Percentiles rank a stretch among this genome's conserved stretches.
Evolutionary conservation across 2,329 filamentous ascomycete species (phyloP).

Genomic region (Grosmannia huntii): DNA sequence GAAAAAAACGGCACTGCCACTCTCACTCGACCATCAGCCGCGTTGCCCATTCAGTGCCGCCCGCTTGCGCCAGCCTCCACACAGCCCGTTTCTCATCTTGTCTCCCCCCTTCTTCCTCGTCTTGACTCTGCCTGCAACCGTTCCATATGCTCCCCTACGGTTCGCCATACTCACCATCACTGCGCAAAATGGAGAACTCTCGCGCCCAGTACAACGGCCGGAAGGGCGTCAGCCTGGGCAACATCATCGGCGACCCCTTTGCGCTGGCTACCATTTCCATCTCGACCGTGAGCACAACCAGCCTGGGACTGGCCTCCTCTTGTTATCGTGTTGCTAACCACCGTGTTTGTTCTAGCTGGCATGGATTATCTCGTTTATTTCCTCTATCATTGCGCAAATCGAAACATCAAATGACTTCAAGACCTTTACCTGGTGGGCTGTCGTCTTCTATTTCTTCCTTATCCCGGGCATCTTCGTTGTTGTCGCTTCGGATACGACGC

Average conservation of each 20-base stretch:
- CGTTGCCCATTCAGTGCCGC: not conserved
- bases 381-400: conserved; percentile 61
- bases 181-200: conserved; percentile 69
- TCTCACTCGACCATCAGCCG: not conserved
- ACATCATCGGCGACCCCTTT: conserved; percentile 93
- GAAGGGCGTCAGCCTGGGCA: conserved; percentile 60
- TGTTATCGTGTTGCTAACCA: not conserved
- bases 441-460: conserved; percentile 73
- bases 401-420: conserved; percentile 48
- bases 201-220: conserved; percentile 42
- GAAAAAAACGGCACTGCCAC: conserved; percentile 1
- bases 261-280: conserved; percentile 91
- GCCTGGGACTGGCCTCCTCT: not conserved
- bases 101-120: not conserved
- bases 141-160: conserved; percentile 63
- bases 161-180: conserved; percentile 58
- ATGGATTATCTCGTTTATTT: conserved; percentile 86
- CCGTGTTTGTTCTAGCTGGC: conserved; percentile 50
- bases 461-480: conserved; percentile 72
- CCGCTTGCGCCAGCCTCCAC: not conserved
- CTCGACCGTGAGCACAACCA: conserved; percentile 57
- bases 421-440: conserved; percentile 84
- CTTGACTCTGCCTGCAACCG: conserved; percentile 1
- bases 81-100: not conserved
- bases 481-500: conserved; percentile 69